Conservation (phyloP, 2,329 filamentous ascomycete species). For the Ophiocordyceps camponoti-floridani region DNA sequence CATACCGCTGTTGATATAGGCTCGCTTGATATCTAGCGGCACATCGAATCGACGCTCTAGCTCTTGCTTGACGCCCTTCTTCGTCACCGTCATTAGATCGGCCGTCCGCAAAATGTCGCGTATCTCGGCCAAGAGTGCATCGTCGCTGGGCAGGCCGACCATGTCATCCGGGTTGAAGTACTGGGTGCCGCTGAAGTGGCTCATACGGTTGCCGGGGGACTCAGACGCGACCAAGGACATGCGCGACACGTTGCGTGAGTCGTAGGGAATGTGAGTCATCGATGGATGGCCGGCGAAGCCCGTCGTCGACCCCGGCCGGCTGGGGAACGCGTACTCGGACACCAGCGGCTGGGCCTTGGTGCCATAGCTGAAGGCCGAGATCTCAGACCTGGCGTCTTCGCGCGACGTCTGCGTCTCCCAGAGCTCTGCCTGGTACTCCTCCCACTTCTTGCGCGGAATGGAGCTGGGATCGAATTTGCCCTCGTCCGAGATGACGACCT, state of each 20-base stretch:
- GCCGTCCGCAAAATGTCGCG: constrained; percentile 80
- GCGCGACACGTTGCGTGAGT: constrained; percentile 35
- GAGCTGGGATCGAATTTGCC: constrained; percentile 89
- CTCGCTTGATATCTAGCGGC: constrained; percentile 67
- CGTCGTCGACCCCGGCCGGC: constrained; percentile 37
- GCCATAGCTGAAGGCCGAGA: constrained; percentile 87
- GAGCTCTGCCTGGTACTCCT: constrained; percentile 94
- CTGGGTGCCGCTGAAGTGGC: constrained; percentile 41
- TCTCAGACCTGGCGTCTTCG: constrained; percentile 65
- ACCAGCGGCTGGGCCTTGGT: constrained; percentile 55
- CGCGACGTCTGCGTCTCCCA: constrained; percentile 88
- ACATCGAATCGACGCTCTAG: constrained; percentile 81
- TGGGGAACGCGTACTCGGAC: constrained; percentile 53
- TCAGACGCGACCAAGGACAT: constrained; percentile 71
- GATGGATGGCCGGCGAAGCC: constrained; percentile 20
- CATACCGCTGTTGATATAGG: constrained; percentile 87
- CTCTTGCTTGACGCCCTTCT: constrained; percentile 94
- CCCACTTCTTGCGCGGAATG: constrained; percentile 97
- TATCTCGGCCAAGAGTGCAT: constrained; percentile 83
- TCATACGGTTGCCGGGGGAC: constrained; percentile 38
- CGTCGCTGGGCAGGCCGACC: constrained; percentile 64
- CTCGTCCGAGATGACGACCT: constrained; percentile 87
- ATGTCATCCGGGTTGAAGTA: constrained; percentile 50
- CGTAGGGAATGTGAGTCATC: constrained; percentile 30
- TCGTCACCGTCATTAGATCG: constrained; percentile 94